phyloP scores from a whole-genome alignment of 768 basidiomycete species.

The Sarcomyxa edulis region DNA sequence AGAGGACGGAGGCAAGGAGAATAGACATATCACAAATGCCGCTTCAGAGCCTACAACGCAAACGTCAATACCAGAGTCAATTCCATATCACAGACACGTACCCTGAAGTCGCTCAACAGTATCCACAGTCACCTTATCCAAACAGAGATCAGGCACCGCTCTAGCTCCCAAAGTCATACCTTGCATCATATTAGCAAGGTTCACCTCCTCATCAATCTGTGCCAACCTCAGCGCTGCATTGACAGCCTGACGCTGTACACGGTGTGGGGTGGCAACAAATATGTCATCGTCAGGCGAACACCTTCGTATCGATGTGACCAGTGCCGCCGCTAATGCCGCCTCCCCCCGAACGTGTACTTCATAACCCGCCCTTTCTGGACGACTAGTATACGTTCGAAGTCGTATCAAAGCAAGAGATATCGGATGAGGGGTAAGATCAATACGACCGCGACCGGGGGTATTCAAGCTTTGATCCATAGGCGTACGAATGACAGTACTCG shows the following conservation, averaged over 20 bases:
- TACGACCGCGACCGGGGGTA: conserved; percentile 11
- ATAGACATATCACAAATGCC: conserved; percentile 46
- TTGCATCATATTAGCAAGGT: conserved; percentile 11
- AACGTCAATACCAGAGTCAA: neutral
- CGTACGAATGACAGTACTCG: conserved; percentile 11
- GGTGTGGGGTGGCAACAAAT: conserved; percentile 48
- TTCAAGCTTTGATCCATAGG: conserved; percentile 8
- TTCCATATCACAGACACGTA: conserved; percentile 9
- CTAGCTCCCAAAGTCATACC: conserved; percentile 7
- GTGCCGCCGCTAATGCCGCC: conserved; percentile 38
- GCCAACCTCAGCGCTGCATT: conserved; percentile 26
- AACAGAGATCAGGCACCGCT: neutral
- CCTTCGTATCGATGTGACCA: conserved; percentile 30
- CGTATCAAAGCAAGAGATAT: conserved; percentile 41
- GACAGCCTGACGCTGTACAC: conserved; percentile 47
- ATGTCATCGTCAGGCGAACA: conserved; percentile 38
- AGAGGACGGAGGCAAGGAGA: conserved; percentile 34
- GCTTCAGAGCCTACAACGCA: conserved; percentile 40
- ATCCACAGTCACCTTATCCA: conserved; percentile 35
- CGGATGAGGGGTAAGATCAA: conserved; percentile 27
- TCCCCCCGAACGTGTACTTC: conserved; percentile 43
- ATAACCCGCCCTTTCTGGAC: conserved; percentile 32
- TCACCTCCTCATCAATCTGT: conserved; percentile 6
- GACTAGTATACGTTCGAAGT: conserved; percentile 26
- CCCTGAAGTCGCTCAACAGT: conserved; percentile 49